A percentile compares a stretch with the other conserved stretches of the same genome.
These are phyloP conservation scores for Pseudogymnoascus sp. DNA, from an alignment of 2,329 filamentous ascomycete genomes.

Conservation along the genomic window DNA sequence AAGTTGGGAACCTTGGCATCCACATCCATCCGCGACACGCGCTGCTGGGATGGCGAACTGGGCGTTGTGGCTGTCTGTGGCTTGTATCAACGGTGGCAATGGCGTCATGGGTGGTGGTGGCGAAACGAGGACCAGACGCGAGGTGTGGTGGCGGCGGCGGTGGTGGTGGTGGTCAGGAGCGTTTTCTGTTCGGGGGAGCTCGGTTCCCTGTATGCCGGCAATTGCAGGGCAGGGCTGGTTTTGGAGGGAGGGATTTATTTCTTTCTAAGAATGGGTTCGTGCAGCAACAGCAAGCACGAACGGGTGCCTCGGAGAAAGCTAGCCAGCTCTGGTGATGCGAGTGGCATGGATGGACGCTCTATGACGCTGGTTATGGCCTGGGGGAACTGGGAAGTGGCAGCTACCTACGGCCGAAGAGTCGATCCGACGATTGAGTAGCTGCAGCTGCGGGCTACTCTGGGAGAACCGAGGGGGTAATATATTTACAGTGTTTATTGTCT, in stretches of 20 bases:
- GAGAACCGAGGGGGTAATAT: not conserved
- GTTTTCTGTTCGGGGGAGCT: not conserved
- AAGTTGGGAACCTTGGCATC: not conserved
- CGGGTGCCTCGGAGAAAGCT: not conserved
- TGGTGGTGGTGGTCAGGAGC: too few relatives aligned
- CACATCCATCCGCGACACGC: not conserved
- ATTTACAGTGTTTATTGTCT: not conserved
- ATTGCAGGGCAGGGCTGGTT: not conserved
- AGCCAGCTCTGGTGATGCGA: not conserved
- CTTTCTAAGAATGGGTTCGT: not conserved
- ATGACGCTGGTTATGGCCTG: too few relatives aligned
- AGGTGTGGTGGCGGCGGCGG: too few relatives aligned
- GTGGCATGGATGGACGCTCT: not conserved
- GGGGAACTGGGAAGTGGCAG: too few relatives aligned
- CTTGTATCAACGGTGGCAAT: slow-evolving; percentile 2
- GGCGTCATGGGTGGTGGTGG: not conserved
- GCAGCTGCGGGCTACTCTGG: not conserved
- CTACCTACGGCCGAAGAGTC: not conserved
- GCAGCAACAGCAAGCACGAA: not conserved
- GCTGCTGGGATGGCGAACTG: not conserved
- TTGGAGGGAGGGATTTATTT: not conserved
- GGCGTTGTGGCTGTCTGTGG: too few relatives aligned
- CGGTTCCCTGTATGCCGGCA: not conserved
- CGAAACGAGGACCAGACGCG: not conserved
- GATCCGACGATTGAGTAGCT: not conserved